Evolutionary conservation across 768 basidiomycete genomes (phyloP).

Genomic region (Lentinula edodes): DNA sequence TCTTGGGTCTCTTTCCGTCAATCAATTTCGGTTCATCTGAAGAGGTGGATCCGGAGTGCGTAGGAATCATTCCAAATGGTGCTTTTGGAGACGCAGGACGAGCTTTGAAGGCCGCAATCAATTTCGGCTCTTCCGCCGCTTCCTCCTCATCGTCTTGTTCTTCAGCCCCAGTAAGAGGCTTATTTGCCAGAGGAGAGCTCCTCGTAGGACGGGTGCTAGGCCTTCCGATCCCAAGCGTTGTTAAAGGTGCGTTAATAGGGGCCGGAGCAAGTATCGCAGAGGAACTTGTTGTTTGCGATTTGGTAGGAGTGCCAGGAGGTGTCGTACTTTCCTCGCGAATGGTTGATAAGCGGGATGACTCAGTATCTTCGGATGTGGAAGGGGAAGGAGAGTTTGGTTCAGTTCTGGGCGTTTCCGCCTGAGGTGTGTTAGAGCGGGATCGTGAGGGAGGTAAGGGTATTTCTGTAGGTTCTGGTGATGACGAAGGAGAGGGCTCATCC

Average conservation of each 20-base stretch:
- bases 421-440: slow-evolving; percentile 57
- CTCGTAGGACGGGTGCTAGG: slow-evolving; percentile 61
- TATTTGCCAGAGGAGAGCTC: slow-evolving; percentile 72
- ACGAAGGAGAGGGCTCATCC: slow-evolving; percentile 16
- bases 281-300: slow-evolving; percentile 31
- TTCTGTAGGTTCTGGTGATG: slow-evolving; percentile 21
- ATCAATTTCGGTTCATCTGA: slow-evolving; percentile 8
- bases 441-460: slow-evolving; percentile 22
- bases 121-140: background rate
- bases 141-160: slow-evolving; percentile 34
- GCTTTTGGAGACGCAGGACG: slow-evolving; percentile 26
- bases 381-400: slow-evolving; percentile 32
- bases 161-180: slow-evolving; percentile 26
- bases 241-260: slow-evolving; percentile 18
- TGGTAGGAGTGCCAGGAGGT: slow-evolving; percentile 59
- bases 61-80: background rate
- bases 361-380: slow-evolving; percentile 21
- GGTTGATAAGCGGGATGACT: slow-evolving; percentile 20
- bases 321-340: slow-evolving; percentile 47
- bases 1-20: slow-evolving; percentile 8
- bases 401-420: slow-evolving; percentile 42
- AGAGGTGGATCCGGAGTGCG: background rate
- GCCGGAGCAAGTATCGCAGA: slow-evolving; percentile 13
- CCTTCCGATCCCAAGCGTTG: slow-evolving; percentile 46
- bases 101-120: slow-evolving; percentile 20